phyloP scores from a whole-genome alignment of 148 eudicot species.

The Bassia scoparia region DNA sequence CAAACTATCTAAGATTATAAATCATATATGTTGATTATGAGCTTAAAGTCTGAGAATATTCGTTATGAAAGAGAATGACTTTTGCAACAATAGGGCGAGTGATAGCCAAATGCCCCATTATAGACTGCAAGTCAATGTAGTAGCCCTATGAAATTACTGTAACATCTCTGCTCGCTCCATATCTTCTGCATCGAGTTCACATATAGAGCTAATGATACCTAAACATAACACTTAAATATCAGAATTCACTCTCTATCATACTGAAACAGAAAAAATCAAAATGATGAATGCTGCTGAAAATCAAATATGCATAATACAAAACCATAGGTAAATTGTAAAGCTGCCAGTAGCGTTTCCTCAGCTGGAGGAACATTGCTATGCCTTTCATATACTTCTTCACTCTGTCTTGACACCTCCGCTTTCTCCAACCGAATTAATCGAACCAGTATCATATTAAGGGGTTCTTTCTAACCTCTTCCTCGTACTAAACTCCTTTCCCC shows the following conservation, averaged over 20 bases:
- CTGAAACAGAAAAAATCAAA: neutral
- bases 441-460: conserved; percentile 96
- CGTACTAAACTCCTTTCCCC: conserved; percentile 88
- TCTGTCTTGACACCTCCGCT: conserved; percentile 60
- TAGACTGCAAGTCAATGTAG: neutral
- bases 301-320: conserved; percentile 27
- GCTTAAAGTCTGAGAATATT: neutral
- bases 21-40: neutral
- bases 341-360: conserved; percentile 93
- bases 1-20: neutral
- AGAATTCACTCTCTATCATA: conserved; percentile 1
- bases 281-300: neutral
- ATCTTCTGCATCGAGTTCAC: conserved; percentile 90
- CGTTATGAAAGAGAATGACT: neutral
- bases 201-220: conserved; percentile 79
- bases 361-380: conserved; percentile 94
- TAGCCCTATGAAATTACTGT: conserved; percentile 40
- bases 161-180: conserved; percentile 75
- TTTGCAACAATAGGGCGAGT: neutral
- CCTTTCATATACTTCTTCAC: conserved; percentile 73
- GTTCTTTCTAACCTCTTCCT: conserved; percentile 79
- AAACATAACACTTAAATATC: conserved; percentile 44
- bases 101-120: neutral
- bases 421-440: conserved; percentile 79
- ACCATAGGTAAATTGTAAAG: conserved; percentile 91